Evolutionary conservation across 208 protist genomes (phyloP).

Genomic region (Herpetomonas tarakana): DNA sequence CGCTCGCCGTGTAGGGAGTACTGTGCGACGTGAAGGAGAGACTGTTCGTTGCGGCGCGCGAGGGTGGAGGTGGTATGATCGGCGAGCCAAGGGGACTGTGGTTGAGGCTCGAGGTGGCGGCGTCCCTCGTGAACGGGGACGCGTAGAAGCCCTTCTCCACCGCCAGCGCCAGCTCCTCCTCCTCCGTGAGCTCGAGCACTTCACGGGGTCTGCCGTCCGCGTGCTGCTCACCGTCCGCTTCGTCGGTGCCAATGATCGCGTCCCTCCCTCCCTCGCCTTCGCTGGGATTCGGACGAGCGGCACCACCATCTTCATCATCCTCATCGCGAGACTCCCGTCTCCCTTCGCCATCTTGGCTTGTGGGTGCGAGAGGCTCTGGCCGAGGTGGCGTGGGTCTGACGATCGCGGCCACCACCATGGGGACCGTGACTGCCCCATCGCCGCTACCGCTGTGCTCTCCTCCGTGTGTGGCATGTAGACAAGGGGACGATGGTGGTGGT

Average conservation of each 20-base stretch:
- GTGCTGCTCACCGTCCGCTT: background rate
- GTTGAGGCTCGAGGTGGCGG: background rate
- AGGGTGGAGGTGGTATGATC: too few relatives aligned
- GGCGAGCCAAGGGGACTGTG: background rate
- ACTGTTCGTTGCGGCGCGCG: too few relatives aligned
- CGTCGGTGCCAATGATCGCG: background rate
- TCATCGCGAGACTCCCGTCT: background rate
- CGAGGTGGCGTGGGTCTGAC: background rate
- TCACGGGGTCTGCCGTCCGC: background rate
- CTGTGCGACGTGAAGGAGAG: too few relatives aligned
- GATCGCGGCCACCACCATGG: too few relatives aligned
- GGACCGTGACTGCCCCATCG: too few relatives aligned
- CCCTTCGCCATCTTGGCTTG: background rate
- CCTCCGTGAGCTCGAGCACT: background rate
- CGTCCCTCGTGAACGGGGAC: background rate
- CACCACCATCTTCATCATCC: too few relatives aligned
- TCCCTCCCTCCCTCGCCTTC: background rate
- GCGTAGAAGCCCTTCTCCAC: conserved; percentile 2
- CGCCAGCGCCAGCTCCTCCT: conserved; percentile 1
- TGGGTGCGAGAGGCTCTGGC: background rate
- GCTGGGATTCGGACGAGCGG: too few relatives aligned
- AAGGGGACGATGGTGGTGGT: too few relatives aligned
- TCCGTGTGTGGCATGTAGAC: too few relatives aligned
- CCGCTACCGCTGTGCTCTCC: too few relatives aligned
- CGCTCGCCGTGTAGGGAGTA: too few relatives aligned